Conservation (phyloP, 257 asterid species). For the Capsicum chinense region DNA sequence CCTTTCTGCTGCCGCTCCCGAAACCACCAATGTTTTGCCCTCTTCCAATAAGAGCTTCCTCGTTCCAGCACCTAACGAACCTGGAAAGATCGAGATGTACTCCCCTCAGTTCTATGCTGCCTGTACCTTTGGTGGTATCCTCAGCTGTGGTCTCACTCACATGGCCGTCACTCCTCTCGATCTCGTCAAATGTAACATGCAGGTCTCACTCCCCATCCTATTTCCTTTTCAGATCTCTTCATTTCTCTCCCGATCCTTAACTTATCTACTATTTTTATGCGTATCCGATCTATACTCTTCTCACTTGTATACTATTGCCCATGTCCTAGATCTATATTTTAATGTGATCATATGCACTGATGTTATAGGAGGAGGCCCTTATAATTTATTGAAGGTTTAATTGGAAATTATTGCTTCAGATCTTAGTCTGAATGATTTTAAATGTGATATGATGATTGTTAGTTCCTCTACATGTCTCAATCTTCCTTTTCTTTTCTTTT, state of each 20-base stretch:
- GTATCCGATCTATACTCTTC: background rate
- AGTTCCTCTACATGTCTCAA: background rate
- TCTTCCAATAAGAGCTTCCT: slow-evolving; percentile 45
- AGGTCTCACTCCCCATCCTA: slow-evolving; percentile 43
- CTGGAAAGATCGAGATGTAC: slow-evolving; percentile 77
- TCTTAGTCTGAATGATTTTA: background rate
- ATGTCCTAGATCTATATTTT: slow-evolving; percentile 6
- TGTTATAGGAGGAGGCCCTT: background rate
- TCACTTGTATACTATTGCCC: background rate
- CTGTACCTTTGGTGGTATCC: slow-evolving; percentile 83
- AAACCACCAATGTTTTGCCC: slow-evolving; percentile 32
- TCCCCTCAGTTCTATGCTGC: slow-evolving; percentile 86
- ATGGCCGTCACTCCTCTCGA: slow-evolving; percentile 96
- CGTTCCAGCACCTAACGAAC: slow-evolving; percentile 75
- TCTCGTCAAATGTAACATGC: slow-evolving; percentile 98
- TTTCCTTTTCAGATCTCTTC: background rate
- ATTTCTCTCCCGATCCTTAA: background rate
- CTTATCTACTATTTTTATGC: background rate
- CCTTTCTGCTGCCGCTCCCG: slow-evolving; percentile 30
- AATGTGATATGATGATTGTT: background rate
- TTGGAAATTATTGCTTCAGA: slow-evolving; percentile 2
- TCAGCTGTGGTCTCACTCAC: slow-evolving; percentile 95
- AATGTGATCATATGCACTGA: background rate
- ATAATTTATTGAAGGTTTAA: background rate
- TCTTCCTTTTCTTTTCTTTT: background rate